These are phyloP conservation scores for Venturia oleaginea DNA, from an alignment of 2,329 filamentous ascomycete genomes.

Conservation along the genomic window DNA sequence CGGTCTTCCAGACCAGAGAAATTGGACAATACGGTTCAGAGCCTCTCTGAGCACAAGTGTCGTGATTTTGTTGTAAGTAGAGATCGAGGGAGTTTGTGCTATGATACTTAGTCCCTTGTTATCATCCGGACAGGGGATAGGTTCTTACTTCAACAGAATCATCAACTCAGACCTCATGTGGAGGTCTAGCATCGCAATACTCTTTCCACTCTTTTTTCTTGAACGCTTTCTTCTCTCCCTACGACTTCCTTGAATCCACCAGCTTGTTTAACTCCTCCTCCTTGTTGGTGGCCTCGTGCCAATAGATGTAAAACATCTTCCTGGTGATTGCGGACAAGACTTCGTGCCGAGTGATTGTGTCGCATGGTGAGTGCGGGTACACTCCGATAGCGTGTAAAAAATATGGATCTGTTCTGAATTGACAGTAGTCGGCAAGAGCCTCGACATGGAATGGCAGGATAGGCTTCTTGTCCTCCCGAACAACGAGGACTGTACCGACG, in stretches of 20 bases:
- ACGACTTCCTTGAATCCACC: no score
- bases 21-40: no score
- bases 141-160: no score
- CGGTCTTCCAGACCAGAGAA: no score
- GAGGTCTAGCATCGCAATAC: no score
- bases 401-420: background rate
- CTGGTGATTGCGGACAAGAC: background rate
- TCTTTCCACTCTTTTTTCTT: no score
- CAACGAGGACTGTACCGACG: slow-evolving; percentile 8
- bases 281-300: background rate
- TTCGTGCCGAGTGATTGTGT: background rate
- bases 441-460: slow-evolving; percentile 11
- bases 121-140: no score
- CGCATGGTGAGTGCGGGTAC: background rate
- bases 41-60: no score
- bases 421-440: slow-evolving; percentile 8
- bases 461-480: slow-evolving; percentile 14
- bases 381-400: background rate
- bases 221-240: no score
- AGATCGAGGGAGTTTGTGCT: no score
- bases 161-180: no score
- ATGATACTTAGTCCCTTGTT: background rate
- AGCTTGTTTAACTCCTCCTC: background rate
- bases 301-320: background rate
- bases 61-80: no score